Evolutionary conservation across 2,329 filamentous ascomycete genomes (phyloP).

Genomic region (Eutypa lata): DNA sequence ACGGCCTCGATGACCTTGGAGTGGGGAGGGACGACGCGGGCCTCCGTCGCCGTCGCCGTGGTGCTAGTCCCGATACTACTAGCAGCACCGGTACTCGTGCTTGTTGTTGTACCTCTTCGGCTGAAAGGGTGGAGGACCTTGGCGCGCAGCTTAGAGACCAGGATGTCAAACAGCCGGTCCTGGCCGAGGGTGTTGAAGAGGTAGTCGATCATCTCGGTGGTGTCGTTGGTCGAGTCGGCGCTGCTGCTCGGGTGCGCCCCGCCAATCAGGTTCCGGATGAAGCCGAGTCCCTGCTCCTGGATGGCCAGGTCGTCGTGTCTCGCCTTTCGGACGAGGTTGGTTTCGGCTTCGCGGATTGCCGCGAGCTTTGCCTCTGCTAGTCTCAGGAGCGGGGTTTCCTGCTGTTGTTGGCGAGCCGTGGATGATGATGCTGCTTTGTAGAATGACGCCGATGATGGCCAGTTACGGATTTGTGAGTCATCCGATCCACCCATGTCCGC

Average conservation of each 20-base stretch:
- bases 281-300: constrained; percentile 86
- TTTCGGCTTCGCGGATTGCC: constrained; percentile 61
- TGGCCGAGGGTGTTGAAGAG: constrained; percentile 74
- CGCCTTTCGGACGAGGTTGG: constrained; percentile 64
- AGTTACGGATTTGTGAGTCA: constrained; percentile 34
- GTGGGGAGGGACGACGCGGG: constrained; percentile 54
- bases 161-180: constrained; percentile 74
- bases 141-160: constrained; percentile 73
- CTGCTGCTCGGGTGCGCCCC: constrained; percentile 48
- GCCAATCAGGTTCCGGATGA: constrained; percentile 85
- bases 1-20: constrained; percentile 73
- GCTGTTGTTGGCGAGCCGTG: constrained; percentile 6
- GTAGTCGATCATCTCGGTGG: constrained; percentile 77
- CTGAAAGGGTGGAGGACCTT: constrained; percentile 53
- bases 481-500: constrained; percentile 53
- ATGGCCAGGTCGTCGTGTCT: constrained; percentile 78
- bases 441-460: constrained; percentile 15
- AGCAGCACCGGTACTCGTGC: too few species aligned
- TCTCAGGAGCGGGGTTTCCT: constrained; percentile 34
- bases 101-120: constrained; percentile 30
- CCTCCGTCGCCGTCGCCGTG: constrained; percentile 30
- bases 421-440: constrained; percentile 6
- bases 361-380: constrained; percentile 49
- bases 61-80: neutral
- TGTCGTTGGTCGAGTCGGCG: constrained; percentile 48